Evolutionary conservation across 2,329 filamentous ascomycete species (phyloP), one percentile per base, ranked within the genome.

Genomic region (Daldinia sp.): DNA sequence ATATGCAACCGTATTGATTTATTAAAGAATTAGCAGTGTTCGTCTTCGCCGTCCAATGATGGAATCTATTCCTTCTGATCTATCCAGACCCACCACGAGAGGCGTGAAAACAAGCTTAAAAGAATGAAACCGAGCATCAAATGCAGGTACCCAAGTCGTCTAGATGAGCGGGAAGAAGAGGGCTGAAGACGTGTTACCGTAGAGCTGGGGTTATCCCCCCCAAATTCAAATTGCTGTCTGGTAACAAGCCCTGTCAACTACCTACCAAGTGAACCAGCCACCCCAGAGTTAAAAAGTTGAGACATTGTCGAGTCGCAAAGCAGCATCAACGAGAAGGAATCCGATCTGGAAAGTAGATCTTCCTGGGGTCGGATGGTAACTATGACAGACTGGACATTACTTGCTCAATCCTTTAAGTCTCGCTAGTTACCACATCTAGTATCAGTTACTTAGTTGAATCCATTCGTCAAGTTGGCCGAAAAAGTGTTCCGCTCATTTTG

Each of bases 11-110:
- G n/a, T n/a, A n/a, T n/a, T n/a, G n/a, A n/a, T n/a, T n/a, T 30
- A 35, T 7, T 15, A n/a, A 15, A 35, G 4, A 15, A n/a, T 9
- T 23, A 50, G 53, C 30, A 21, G 13, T 17, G 8, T 34, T 48
- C 54, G 39, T 27, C 17, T 27, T 48, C 57, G 17, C 50, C 49
- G n/a, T 61, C 57, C 49, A 64, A 59, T 68, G 62, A 66, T 19
- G 53, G 53, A 64, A 71, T 71, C 66, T 64, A 60, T 67, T 41
- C 63, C 67, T 57, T 63, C 67, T 65, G 35, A 49, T 53, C 64
- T 64, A 58, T 60, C 62, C 62, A 64, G 63, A 45, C 59, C 52
- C 57, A 54, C 64, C 48, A 41, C 47, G 50, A 50, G 15, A 25
- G 49, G 51, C 49, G 47, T 56, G 39, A 62, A 65, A 68, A 66